Evolutionary conservation across 2,329 filamentous ascomycete species (phyloP).

Genomic region (Elsinoe arachidis): DNA sequence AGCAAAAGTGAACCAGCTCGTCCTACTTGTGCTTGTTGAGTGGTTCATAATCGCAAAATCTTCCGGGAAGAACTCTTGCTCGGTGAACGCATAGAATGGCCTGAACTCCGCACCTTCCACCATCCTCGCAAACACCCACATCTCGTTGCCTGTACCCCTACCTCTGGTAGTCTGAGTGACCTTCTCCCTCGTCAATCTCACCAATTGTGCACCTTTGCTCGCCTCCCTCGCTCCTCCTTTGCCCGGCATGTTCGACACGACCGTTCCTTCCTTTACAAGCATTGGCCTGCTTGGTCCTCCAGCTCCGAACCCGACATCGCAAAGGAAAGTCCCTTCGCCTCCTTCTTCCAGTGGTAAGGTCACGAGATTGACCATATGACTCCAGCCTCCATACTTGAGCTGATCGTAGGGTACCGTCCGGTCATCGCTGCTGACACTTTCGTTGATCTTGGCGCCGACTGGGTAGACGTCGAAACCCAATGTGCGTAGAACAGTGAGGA

Average conservation of each 20-base stretch:
- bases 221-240: slow-evolving; percentile 28
- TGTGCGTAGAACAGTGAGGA: slow-evolving; percentile 43
- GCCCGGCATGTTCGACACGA: neutral
- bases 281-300: slow-evolving; percentile 31
- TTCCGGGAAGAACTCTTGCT: slow-evolving; percentile 52
- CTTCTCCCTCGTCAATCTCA: slow-evolving; percentile 1
- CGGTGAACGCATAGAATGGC: slow-evolving; percentile 56
- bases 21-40: slow-evolving; percentile 42
- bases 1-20: slow-evolving; percentile 46
- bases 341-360: slow-evolving; percentile 27
- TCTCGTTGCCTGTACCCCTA: slow-evolving; percentile 24
- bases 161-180: neutral
- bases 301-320: slow-evolving; percentile 37
- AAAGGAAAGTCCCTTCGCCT: slow-evolving; percentile 23
- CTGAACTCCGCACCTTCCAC: slow-evolving; percentile 44
- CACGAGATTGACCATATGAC: slow-evolving; percentile 40
- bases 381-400: slow-evolving; percentile 26
- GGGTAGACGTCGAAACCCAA: slow-evolving; percentile 42
- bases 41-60: slow-evolving; percentile 57
- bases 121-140: slow-evolving; percentile 38
- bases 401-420: neutral
- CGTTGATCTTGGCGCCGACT: slow-evolving; percentile 34
- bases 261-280: slow-evolving; percentile 25
- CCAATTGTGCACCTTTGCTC: neutral
- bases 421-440: slow-evolving; percentile 15